Evolutionary conservation across 768 basidiomycete genomes (phyloP).

Genomic region (Mrakia gelida): DNA sequence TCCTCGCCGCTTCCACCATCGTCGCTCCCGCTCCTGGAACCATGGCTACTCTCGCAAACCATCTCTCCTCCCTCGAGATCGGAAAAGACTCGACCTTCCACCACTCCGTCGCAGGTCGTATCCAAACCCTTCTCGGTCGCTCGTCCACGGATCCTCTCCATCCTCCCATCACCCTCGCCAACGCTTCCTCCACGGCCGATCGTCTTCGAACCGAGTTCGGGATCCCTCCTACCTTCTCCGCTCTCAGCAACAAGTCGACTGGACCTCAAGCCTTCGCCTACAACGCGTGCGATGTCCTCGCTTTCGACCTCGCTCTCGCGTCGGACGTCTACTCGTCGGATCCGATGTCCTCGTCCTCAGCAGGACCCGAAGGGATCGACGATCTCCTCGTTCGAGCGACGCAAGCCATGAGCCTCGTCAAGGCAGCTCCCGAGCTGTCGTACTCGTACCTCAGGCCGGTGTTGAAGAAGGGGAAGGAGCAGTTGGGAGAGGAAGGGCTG

Average conservation of each 20-base stretch:
- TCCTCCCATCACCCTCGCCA: neutral
- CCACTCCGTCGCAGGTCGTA: constrained; percentile 11
- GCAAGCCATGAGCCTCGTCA: constrained; percentile 14
- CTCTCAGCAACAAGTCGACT: neutral
- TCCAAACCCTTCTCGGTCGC: neutral
- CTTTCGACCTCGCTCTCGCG: constrained; percentile 24
- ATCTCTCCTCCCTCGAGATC: neutral
- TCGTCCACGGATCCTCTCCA: neutral
- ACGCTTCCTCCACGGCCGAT: neutral
- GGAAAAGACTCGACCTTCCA: constrained; percentile 1
- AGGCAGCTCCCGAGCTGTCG: constrained; percentile 14
- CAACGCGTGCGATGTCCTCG: constrained; percentile 19
- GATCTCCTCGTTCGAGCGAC: constrained; percentile 30
- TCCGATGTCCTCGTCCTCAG: neutral
- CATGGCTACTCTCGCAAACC: neutral
- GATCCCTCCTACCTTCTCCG: neutral
- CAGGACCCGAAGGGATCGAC: constrained; percentile 1
- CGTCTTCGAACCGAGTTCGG: constrained; percentile 12
- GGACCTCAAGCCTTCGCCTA: neutral
- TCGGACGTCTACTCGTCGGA: constrained; percentile 20
- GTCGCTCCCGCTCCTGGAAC: neutral
- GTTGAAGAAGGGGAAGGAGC: neutral
- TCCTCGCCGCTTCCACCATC: constrained; percentile 6
- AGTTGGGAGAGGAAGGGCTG: neutral
- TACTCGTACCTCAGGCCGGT: constrained; percentile 21